Base-by-base conservation (phyloP, 495 filamentous ascomycete species). In the Aspergillus carlsbadensis region DNA sequence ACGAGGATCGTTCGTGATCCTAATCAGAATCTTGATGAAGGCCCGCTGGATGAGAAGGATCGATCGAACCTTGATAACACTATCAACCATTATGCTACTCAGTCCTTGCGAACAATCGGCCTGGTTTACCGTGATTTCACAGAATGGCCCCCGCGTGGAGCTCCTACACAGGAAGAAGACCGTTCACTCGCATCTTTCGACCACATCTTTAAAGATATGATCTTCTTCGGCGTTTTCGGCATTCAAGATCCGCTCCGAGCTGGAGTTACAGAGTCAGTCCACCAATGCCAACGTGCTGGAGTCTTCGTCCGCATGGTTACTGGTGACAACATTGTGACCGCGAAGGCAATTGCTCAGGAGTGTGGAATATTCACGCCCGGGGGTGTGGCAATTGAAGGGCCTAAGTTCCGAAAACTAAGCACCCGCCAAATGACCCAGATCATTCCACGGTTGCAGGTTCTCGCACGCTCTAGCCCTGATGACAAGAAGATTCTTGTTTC, bases 301-400 rank as follows among this genome's bases (percentile, higher is more conserved):
- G 89, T 96, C 41, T 85, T 84, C 60, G 90, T 94, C 13, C 84
- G 89, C 34, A 96, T 96, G 91, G 91, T 96, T 14, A 96, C 91
- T 22, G 91, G 91, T 53, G 91, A 96, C 64, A 95, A 94, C 59
- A 78, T 91, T 49, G 72, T 83, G 52, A 96, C 91, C 11, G 91
- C 91, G n/a, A 87, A 86, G 59, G 89, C 91, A 21, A 92, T 96
- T 59, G 91, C 91, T 6, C 68, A 80, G 29, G 88, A 94, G 60
- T 94, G 91, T 71, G 90, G 90, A 22, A 95, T 96, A 54, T 87
- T 82, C 60, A 88, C 84, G 2, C 59, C 80, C 5, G 90, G 87
- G 17, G 91, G 90, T 47, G 59, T 92, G 54, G 86, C 88, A 36
- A 90, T 96, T 78, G 90, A 95, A 74, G 91, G 90, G 2, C 88